These are phyloP conservation scores for Ceratocystiopsis sp. DNA, from an alignment of 2,329 filamentous ascomycete species.

Conservation along the genomic window DNA sequence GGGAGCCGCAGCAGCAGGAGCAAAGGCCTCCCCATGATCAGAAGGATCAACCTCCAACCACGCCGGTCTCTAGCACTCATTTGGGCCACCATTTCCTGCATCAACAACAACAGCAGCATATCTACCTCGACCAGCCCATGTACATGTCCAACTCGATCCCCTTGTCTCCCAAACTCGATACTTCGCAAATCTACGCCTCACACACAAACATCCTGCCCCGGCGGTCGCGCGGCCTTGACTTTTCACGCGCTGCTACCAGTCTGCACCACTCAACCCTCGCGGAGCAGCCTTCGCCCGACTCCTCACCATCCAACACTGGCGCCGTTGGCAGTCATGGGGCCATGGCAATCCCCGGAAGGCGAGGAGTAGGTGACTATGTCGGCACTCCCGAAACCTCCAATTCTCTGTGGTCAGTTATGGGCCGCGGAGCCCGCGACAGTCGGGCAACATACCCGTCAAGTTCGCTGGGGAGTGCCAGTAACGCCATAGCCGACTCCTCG, in stretches of 20 bases:
- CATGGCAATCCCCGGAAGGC: constrained; percentile 40
- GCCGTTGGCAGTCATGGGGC: constrained; percentile 15
- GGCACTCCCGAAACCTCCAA: constrained; percentile 48
- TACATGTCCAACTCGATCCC: constrained; percentile 39
- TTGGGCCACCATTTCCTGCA: constrained; percentile 8
- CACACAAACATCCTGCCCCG: constrained; percentile 78
- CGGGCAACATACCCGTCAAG: constrained; percentile 56
- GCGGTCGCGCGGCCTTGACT: constrained; percentile 79
- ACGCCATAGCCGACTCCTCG: constrained; percentile 47
- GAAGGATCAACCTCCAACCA: constrained; percentile 1
- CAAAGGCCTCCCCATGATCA: not conserved
- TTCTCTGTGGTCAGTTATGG: constrained; percentile 54
- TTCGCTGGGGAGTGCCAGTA: constrained; percentile 59
- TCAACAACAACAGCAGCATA: constrained; percentile 5
- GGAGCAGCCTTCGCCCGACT: constrained; percentile 74
- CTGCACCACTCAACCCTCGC: constrained; percentile 90
- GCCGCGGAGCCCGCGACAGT: constrained; percentile 15
- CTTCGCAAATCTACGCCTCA: constrained; percentile 69
- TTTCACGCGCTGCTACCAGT: constrained; percentile 82
- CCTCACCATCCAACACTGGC: constrained; percentile 42
- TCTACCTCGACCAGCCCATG: constrained; percentile 17
- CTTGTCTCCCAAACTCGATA: constrained; percentile 72
- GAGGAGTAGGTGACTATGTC: constrained; percentile 27
- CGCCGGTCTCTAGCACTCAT: constrained; percentile 2
- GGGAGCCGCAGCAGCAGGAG: constrained; percentile 20